Conservation (phyloP, 768 basidiomycete species). For the Nidula microcarpa region DNA sequence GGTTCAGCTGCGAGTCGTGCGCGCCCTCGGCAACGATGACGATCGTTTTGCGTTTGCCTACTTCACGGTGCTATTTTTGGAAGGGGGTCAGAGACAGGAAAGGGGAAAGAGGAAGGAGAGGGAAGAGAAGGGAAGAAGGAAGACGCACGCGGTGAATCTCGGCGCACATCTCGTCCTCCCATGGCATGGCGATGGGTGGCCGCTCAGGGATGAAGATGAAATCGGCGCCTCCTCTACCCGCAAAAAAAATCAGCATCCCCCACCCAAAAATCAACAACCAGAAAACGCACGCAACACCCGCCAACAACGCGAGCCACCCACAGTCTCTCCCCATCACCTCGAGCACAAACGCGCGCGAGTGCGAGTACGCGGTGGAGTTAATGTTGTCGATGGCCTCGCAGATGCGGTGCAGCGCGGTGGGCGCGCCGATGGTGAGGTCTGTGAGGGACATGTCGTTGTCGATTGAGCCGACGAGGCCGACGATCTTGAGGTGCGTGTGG, state of each 20-base stretch:
- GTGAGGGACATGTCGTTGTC: slow-evolving; percentile 99
- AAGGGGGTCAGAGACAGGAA: background rate
- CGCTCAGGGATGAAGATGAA: slow-evolving; percentile 97
- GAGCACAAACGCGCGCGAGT: slow-evolving; percentile 95
- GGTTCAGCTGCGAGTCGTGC: slow-evolving; percentile 80
- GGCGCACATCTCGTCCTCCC: slow-evolving; percentile 92
- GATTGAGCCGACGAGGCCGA: slow-evolving; percentile 98
- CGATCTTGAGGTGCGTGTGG: slow-evolving; percentile 87
- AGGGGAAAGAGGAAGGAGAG: background rate
- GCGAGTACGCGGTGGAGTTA: slow-evolving; percentile 92
- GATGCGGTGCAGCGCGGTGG: slow-evolving; percentile 93
- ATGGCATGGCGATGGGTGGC: slow-evolving; percentile 73
- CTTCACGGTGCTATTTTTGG: slow-evolving; percentile 68
- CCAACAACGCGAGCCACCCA: slow-evolving; percentile 96
- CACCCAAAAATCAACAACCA: no score
- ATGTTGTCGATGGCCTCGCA: slow-evolving; percentile 99
- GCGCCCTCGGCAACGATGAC: slow-evolving; percentile 99
- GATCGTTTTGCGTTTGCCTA: slow-evolving; percentile 97
- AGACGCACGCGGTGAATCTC: slow-evolving; percentile 70
- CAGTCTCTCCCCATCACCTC: slow-evolving; percentile 99
- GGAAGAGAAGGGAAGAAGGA: background rate
- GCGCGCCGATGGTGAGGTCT: slow-evolving; percentile 94
- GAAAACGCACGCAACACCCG: slow-evolving; percentile 74
- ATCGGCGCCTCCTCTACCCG: slow-evolving; percentile 79
- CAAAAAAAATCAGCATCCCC: background rate